Percentiles rank a stretch among this genome's conserved stretches.
These are phyloP conservation scores for Stachybotrys elegans DNA, from an alignment of 2,329 filamentous ascomycete species.

Conservation along the genomic window DNA sequence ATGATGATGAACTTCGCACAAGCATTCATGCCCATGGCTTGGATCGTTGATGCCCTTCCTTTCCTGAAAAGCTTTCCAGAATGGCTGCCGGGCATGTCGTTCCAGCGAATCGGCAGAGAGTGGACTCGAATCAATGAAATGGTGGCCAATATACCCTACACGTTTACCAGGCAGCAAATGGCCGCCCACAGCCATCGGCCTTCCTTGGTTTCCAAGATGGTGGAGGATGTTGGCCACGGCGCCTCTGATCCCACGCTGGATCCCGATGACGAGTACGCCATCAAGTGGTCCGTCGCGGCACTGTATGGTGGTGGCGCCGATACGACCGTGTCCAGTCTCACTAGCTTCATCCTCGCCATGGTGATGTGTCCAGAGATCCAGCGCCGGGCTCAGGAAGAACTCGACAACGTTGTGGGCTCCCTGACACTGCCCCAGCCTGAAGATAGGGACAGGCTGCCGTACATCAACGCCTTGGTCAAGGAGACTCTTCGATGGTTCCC, in stretches of 20 bases:
- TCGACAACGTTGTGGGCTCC: slow-evolving; percentile 32
- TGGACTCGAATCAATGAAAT: slow-evolving; percentile 12
- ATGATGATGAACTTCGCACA: slow-evolving; percentile 14
- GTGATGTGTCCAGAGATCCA: slow-evolving; percentile 28
- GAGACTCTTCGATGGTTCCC: slow-evolving; percentile 38
- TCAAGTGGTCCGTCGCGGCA: slow-evolving; percentile 8
- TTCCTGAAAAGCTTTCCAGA: slow-evolving; percentile 2
- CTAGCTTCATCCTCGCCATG: slow-evolving; percentile 42
- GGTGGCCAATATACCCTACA: slow-evolving; percentile 11
- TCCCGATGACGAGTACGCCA: slow-evolving; percentile 8
- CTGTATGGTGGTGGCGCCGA: slow-evolving; percentile 16
- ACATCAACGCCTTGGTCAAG: slow-evolving; percentile 36
- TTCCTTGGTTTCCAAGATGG: slow-evolving; percentile 13
- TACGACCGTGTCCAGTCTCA: slow-evolving; percentile 19
- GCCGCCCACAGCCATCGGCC: slow-evolving; percentile 1
- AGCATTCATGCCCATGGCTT: slow-evolving; percentile 13
- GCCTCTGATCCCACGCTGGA: no score
- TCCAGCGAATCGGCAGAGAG: slow-evolving; percentile 13
- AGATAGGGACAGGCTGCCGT: slow-evolving; percentile 33
- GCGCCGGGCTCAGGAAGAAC: slow-evolving; percentile 19
- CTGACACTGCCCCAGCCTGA: slow-evolving; percentile 28
- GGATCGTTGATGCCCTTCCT: slow-evolving; percentile 17
- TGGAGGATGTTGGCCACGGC: no score
- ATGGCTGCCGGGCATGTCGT: slow-evolving; percentile 10
- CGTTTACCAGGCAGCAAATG: slow-evolving; percentile 14